Percentiles rank a stretch among this genome's conserved stretches.
phyloP scores from a whole-genome alignment of 129 eudicot species.

The Artemisia argyi region DNA sequence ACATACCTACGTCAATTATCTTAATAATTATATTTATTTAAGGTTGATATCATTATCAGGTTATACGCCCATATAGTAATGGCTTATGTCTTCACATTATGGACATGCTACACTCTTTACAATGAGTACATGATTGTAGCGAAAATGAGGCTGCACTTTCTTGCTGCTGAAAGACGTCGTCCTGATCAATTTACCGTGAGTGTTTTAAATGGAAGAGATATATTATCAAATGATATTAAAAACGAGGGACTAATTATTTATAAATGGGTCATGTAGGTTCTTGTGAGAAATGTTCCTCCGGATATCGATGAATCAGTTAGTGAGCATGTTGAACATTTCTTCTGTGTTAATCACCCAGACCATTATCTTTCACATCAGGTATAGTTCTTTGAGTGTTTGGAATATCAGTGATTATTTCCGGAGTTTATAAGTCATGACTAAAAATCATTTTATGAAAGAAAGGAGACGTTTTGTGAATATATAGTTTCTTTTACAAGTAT shows the following conservation, averaged over 20 bases:
- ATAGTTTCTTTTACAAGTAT: background rate
- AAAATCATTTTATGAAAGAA: background rate
- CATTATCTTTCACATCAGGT: conserved; percentile 88
- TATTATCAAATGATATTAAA: background rate
- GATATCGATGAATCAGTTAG: conserved; percentile 90
- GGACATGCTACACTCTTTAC: conserved; percentile 74
- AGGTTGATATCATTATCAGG: conserved; percentile 41
- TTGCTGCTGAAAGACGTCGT: conserved; percentile 69
- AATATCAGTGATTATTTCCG: background rate
- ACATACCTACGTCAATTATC: background rate
- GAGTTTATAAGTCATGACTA: background rate
- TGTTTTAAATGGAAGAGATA: conserved; percentile 21
- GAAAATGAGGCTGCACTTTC: conserved; percentile 71
- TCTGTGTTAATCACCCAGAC: conserved; percentile 90
- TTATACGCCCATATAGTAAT: conserved; percentile 71
- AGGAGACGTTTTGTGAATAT: background rate
- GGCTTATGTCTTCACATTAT: conserved; percentile 74
- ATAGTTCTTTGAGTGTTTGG: conserved; percentile 5
- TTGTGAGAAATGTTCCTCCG: conserved; percentile 92
- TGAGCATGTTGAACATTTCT: conserved; percentile 95
- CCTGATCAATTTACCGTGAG: conserved; percentile 92
- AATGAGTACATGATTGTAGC: conserved; percentile 66
- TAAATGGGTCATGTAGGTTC: conserved; percentile 59
- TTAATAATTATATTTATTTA: conserved; percentile 17
- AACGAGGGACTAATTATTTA: background rate